These are phyloP conservation scores for Sphagnurus paluster DNA, from an alignment of 1,284 basidiomycete species.

Conservation along the genomic window DNA sequence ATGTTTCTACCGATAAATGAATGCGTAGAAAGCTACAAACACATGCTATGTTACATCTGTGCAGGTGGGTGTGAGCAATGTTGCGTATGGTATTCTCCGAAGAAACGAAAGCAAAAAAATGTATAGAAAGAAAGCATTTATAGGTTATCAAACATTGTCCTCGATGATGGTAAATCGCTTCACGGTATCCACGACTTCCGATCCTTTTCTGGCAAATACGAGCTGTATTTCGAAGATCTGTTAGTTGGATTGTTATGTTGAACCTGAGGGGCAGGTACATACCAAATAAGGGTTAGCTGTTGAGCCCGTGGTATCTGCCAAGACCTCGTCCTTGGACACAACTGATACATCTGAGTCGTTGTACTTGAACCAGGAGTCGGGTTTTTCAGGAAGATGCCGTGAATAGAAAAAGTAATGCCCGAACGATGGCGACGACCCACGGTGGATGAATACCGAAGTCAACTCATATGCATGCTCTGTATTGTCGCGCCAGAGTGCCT, in stretches of 20 bases:
- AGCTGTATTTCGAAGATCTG: slow-evolving; percentile 46
- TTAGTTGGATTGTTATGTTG: slow-evolving; percentile 5
- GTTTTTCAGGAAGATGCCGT: slow-evolving; percentile 71
- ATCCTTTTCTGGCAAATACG: slow-evolving; percentile 77
- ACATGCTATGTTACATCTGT: slow-evolving; percentile 14
- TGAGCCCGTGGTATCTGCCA: slow-evolving; percentile 78
- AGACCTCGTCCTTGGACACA: slow-evolving; percentile 74
- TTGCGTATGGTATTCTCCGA: slow-evolving; percentile 11
- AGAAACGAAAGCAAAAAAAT: not conserved
- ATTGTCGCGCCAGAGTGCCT: slow-evolving; percentile 77
- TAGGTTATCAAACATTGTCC: slow-evolving; percentile 4
- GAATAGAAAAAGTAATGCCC: slow-evolving; percentile 92
- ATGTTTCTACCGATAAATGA: too few species aligned
- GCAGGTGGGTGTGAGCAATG: slow-evolving; percentile 10
- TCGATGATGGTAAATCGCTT: slow-evolving; percentile 47
- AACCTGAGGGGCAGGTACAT: slow-evolving; percentile 27
- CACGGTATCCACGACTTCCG: slow-evolving; percentile 75
- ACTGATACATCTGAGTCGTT: slow-evolving; percentile 84
- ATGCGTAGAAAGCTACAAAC: slow-evolving; percentile 3
- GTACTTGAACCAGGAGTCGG: slow-evolving; percentile 93
- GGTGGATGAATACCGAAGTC: slow-evolving; percentile 95
- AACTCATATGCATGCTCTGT: slow-evolving; percentile 81
- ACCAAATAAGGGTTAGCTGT: slow-evolving; percentile 85
- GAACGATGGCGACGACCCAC: slow-evolving; percentile 80
- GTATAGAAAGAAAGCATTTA: slow-evolving; percentile 3